phyloP scores from a whole-genome alignment of 2,329 filamentous ascomycete genomes.

The Aphanoascus verrucosus region DNA sequence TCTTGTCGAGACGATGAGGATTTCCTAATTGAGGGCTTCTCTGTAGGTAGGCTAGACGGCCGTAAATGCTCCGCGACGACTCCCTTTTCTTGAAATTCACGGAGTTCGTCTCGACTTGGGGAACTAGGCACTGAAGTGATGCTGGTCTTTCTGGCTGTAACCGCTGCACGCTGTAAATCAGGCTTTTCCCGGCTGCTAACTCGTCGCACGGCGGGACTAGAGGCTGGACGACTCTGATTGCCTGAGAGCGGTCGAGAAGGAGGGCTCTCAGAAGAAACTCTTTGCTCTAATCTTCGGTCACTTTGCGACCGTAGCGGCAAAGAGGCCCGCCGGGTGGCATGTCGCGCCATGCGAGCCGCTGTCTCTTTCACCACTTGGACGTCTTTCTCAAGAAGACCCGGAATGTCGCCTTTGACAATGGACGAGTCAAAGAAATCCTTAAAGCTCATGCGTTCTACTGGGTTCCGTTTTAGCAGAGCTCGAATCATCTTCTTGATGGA shows the following conservation, averaged over 20 bases:
- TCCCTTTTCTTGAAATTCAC: conserved; percentile 45
- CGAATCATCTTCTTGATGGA: conserved; percentile 75
- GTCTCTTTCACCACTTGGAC: conserved; percentile 12
- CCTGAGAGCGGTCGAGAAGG: conserved; percentile 23
- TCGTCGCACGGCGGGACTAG: conserved; percentile 23
- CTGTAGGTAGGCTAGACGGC: conserved; percentile 37
- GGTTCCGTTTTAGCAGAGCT: conserved; percentile 70
- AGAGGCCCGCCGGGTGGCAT: neutral
- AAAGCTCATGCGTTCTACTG: conserved; percentile 75
- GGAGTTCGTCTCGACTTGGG: conserved; percentile 31
- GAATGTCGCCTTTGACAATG: conserved; percentile 65
- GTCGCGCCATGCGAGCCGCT: neutral
- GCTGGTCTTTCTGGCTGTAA: conserved; percentile 26
- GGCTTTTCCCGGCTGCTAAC: conserved; percentile 27
- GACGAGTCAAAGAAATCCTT: conserved; percentile 70
- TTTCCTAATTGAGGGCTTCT: conserved; percentile 35
- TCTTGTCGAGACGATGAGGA: conserved; percentile 21
- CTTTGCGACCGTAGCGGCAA: neutral
- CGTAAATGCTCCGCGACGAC: conserved; percentile 35
- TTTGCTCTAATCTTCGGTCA: neutral
- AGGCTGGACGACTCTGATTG: conserved; percentile 21
- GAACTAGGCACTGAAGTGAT: conserved; percentile 31
- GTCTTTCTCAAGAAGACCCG: conserved; percentile 71
- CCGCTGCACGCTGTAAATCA: conserved; percentile 21
- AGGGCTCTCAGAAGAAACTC: neutral